Conservation (phyloP, 495 filamentous ascomycete species). For the Hyaloscypha variabilis region DNA sequence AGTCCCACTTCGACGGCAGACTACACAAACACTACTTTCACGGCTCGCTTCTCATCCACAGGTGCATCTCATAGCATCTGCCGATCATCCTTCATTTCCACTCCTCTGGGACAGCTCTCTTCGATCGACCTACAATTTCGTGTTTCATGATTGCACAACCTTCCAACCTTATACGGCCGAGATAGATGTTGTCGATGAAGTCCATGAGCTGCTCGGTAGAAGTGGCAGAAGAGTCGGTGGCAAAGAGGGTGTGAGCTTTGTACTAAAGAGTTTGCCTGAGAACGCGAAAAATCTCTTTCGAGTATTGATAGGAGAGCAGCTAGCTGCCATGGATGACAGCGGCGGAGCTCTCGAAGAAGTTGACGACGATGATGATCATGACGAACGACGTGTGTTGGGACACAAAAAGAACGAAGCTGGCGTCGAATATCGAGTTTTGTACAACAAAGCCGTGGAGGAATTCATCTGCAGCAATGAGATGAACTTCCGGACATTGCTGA, state of each 20-base stretch:
- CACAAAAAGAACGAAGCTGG: constrained; percentile 45
- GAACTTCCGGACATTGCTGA: constrained; percentile 88
- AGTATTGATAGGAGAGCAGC: constrained; percentile 79
- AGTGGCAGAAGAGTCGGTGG: constrained; percentile 82
- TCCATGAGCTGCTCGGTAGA: constrained; percentile 82
- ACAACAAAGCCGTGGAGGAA: constrained; percentile 93
- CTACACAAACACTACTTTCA: constrained; percentile 72
- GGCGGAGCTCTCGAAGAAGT: constrained; percentile 40
- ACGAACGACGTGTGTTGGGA: constrained; percentile 30
- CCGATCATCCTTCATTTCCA: constrained; percentile 84
- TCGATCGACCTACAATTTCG: constrained; percentile 76
- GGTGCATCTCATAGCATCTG: constrained; percentile 76
- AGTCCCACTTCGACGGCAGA: constrained; percentile 68
- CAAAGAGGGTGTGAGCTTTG: constrained; percentile 89
- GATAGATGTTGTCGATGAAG: constrained; percentile 81
- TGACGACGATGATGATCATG: constrained; percentile 49
- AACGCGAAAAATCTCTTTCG: constrained; percentile 87
- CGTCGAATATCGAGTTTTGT: constrained; percentile 87
- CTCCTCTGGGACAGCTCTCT: constrained; percentile 88
- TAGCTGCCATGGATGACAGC: constrained; percentile 67
- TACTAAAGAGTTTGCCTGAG: constrained; percentile 85
- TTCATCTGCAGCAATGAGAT: constrained; percentile 97
- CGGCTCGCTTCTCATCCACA: constrained; percentile 74
- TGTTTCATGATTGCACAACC: constrained; percentile 94
- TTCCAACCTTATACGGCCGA: constrained; percentile 72